A percentile compares a stretch with the other conserved stretches of the same genome.
Conservation (phyloP, 2,329 filamentous ascomycete species). For the Pleomassaria siparia region DNA sequence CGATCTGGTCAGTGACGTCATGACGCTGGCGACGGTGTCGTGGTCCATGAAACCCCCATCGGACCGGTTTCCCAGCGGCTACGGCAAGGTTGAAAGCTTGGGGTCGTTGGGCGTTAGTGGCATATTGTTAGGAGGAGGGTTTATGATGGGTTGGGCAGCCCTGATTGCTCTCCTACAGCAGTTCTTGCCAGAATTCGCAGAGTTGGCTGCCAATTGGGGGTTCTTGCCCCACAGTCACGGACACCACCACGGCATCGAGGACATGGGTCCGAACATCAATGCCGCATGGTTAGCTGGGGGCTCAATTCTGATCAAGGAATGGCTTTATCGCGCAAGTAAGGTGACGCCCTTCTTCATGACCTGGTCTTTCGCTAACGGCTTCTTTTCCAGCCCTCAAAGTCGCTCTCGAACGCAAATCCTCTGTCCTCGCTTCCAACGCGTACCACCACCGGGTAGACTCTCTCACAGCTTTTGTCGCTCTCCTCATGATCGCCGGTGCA, state of each 20-base stretch:
- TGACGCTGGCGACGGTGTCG: conserved; percentile 91
- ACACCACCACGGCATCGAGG: conserved; percentile 60
- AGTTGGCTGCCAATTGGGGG: conserved; percentile 46
- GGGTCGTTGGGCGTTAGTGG: conserved; percentile 91
- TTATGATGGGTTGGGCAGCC: conserved; percentile 80
- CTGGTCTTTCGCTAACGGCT: conserved; percentile 23
- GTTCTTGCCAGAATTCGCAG: conserved; percentile 50
- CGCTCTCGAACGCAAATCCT: conserved; percentile 89
- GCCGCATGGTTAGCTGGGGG: conserved; percentile 92
- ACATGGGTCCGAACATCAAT: conserved; percentile 78
- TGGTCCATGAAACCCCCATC: conserved; percentile 88
- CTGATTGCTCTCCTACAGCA: conserved; percentile 59
- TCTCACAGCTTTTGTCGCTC: conserved; percentile 88
- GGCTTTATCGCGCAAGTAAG: conserved; percentile 91
- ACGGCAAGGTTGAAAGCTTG: conserved; percentile 96
- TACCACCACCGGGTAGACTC: conserved; percentile 96
- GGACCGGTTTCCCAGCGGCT: conserved; percentile 82
- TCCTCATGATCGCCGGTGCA: conserved; percentile 84
- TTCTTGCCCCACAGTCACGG: conserved; percentile 59
- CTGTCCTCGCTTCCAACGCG: conserved; percentile 92
- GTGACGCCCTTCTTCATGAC: not conserved
- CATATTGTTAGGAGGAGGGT: conserved; percentile 82
- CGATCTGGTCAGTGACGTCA: conserved; percentile 90
- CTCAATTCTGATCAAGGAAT: conserved; percentile 92
- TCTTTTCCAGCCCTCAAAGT: conserved; percentile 81